These are phyloP conservation scores for Sporopachydermia quercuum DNA, from an alignment of 805 yeast species.

Conservation along the genomic window DNA sequence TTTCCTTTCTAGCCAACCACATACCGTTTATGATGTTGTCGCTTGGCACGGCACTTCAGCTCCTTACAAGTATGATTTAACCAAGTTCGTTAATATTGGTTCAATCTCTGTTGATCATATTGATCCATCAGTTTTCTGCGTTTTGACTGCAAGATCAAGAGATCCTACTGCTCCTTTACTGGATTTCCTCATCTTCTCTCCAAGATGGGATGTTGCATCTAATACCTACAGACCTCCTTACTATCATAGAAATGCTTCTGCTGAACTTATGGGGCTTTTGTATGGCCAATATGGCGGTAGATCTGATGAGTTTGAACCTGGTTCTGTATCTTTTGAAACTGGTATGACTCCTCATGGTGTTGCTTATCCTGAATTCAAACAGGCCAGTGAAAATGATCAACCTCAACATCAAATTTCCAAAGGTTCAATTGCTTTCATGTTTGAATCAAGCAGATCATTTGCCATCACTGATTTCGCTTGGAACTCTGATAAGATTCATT, in stretches of 20 bases:
- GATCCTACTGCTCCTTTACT: slow-evolving; percentile 15
- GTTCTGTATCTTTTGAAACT: slow-evolving; percentile 18
- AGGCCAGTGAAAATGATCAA: slow-evolving; percentile 11
- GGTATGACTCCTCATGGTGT: slow-evolving; percentile 18
- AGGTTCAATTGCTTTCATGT: slow-evolving; percentile 17
- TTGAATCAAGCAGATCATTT: slow-evolving; percentile 12
- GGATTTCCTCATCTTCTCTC: slow-evolving; percentile 16
- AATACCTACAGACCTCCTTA: slow-evolving; percentile 17
- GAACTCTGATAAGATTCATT: slow-evolving; percentile 6
- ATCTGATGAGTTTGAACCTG: slow-evolving; percentile 16
- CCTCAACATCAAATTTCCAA: slow-evolving; percentile 12
- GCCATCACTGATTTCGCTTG: slow-evolving; percentile 13
- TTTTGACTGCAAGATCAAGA: slow-evolving; percentile 9
- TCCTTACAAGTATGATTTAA: slow-evolving; percentile 17
- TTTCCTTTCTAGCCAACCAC: slow-evolving; percentile 9
- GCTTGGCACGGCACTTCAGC: slow-evolving; percentile 17
- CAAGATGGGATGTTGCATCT: slow-evolving; percentile 16
- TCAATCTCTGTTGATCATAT: slow-evolving; percentile 17
- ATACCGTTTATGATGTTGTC: slow-evolving; percentile 16
- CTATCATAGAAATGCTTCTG: slow-evolving; percentile 13
- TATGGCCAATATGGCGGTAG: slow-evolving; percentile 10
- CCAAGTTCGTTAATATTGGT: slow-evolving; percentile 14
- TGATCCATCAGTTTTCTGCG: slow-evolving; percentile 15
- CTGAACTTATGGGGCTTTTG: slow-evolving; percentile 7
- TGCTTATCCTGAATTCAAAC: slow-evolving; percentile 13